Conservation (phyloP, 257 asterid species). For the Parsonsia alboflavescens region DNA sequence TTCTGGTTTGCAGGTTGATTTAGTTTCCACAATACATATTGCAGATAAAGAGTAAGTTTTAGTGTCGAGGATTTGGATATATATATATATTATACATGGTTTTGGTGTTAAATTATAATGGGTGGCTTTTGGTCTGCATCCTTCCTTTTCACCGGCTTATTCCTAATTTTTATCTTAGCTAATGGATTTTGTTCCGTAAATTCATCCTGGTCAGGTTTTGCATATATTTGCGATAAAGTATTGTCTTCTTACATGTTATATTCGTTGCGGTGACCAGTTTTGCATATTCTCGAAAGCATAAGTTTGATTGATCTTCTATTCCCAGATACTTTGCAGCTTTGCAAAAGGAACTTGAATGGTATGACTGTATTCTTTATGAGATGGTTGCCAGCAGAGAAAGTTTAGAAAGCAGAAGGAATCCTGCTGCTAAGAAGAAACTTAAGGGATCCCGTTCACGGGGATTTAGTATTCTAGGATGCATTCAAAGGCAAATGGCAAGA, state of each 20-base stretch:
- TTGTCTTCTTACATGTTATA: not conserved
- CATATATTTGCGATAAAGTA: not conserved
- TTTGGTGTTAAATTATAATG: not conserved
- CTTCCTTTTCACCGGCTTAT: not conserved
- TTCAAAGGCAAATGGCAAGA: constrained; percentile 91
- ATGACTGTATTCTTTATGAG: constrained; percentile 94
- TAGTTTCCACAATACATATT: constrained; percentile 95
- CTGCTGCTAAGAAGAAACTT: constrained; percentile 48
- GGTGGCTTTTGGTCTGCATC: not conserved
- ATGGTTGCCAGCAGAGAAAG: constrained; percentile 95
- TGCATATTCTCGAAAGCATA: not conserved
- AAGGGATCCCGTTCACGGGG: constrained; percentile 52
- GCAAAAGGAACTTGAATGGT: constrained; percentile 60
- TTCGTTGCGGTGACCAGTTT: not conserved
- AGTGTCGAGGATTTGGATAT: not conserved
- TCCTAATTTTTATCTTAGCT: not conserved
- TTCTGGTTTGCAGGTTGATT: constrained; percentile 59
- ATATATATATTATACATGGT: not conserved
- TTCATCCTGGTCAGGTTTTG: not conserved
- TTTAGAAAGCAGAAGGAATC: constrained; percentile 64
- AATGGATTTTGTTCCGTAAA: not conserved
- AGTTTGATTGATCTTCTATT: constrained; percentile 17
- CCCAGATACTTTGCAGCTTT: constrained; percentile 72
- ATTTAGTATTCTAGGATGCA: constrained; percentile 70
- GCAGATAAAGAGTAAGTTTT: constrained; percentile 90